Conservation (phyloP, 2,329 filamentous ascomycete species). For the Trichophaea hybrida region DNA sequence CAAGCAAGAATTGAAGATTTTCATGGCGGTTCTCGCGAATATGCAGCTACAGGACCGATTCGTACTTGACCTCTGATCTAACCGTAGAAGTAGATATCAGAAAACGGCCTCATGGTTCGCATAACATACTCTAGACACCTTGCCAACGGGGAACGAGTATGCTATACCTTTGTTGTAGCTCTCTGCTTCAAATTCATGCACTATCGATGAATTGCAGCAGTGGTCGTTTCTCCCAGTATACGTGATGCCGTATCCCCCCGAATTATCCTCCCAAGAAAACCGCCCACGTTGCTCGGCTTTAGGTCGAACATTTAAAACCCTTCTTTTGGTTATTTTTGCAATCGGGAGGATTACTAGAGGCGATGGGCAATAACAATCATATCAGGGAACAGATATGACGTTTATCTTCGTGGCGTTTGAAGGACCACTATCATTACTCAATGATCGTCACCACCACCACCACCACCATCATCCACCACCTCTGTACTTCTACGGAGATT, state of each 20-base stretch:
- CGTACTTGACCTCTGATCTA: neutral
- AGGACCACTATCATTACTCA: neutral
- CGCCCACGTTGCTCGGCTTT: neutral
- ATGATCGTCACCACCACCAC: no score
- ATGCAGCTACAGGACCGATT: neutral
- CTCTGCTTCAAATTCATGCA: neutral
- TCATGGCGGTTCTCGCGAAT: slow-evolving; percentile 4
- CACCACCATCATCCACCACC: no score
- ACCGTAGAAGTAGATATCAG: neutral
- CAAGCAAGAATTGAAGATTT: neutral
- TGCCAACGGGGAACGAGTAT: neutral
- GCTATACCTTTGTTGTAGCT: slow-evolving; percentile 1
- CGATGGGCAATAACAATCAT: neutral
- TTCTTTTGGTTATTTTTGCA: neutral
- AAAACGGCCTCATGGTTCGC: neutral
- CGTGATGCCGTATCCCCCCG: neutral
- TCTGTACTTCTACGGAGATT: neutral
- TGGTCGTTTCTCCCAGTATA: neutral
- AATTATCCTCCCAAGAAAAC: neutral
- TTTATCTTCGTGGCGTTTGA: neutral
- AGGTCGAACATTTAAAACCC: neutral
- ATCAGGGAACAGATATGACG: neutral
- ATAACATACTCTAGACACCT: neutral
- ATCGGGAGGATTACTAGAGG: neutral
- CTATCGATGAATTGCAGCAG: neutral